Evolutionary conservation across 1,139 yeast species (phyloP).

Genomic region (Sugiyamaella japonica): DNA sequence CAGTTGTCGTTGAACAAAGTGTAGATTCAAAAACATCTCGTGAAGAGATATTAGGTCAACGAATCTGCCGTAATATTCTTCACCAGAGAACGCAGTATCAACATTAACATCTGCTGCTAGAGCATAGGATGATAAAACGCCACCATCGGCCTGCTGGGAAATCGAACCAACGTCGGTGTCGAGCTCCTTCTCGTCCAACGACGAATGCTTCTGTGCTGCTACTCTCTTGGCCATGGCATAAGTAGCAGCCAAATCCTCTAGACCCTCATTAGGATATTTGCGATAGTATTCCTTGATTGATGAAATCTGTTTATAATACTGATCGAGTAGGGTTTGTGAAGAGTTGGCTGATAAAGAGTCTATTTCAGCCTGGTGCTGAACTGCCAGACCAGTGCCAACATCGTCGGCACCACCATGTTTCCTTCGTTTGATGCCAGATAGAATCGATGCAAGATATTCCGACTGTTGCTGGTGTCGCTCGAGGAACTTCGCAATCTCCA

Average conservation of each 20-base stretch:
- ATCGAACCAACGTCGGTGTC: not conserved
- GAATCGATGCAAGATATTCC: conserved; percentile 31
- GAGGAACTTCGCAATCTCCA: conserved; percentile 60
- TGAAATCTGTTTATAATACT: conserved; percentile 48
- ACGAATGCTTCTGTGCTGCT: conserved; percentile 19
- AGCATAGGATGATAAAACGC: conserved; percentile 43
- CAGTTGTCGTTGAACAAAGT: conserved; percentile 33
- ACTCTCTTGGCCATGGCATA: conserved; percentile 39
- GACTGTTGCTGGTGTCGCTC: conserved; percentile 49
- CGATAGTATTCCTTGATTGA: conserved; percentile 41
- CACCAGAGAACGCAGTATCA: conserved; percentile 53
- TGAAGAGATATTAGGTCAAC: conserved; percentile 58
- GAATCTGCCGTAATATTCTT: conserved; percentile 64
- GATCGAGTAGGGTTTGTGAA: conserved; percentile 36
- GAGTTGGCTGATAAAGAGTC: not conserved
- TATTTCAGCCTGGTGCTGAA: conserved; percentile 24
- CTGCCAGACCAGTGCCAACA: conserved; percentile 19
- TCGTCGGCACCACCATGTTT: conserved; percentile 23
- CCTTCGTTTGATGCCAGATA: conserved; percentile 8
- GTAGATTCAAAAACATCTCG: conserved; percentile 52
- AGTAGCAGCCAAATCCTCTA: conserved; percentile 41
- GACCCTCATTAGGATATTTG: conserved; percentile 38
- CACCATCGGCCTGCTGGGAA: conserved; percentile 11
- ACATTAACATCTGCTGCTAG: conserved; percentile 51
- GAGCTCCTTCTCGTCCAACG: conserved; percentile 13